Percentiles rank a stretch among this genome's conserved stretches.
Conservation (phyloP, 805 yeast species). For the Candida stauntonica region DNA sequence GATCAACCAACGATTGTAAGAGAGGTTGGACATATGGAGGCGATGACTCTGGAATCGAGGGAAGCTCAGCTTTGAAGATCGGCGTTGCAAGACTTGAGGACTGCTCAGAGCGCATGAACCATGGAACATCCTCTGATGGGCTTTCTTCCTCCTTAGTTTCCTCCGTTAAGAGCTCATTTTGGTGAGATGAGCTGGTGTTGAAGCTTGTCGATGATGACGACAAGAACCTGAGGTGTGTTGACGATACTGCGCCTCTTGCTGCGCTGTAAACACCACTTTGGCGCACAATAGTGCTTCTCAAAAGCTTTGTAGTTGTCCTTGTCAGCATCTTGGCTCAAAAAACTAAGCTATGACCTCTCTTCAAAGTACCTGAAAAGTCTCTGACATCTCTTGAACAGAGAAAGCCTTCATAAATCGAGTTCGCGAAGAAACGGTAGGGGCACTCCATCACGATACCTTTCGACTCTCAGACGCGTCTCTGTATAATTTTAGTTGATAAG, state of each 20-base stretch:
- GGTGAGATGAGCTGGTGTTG: neutral
- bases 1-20: slow-evolving; percentile 44
- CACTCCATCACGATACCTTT: too few relatives aligned
- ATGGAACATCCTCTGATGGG: slow-evolving; percentile 36
- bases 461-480: neutral
- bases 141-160: neutral
- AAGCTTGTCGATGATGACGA: neutral
- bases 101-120: slow-evolving; percentile 53
- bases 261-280: neutral
- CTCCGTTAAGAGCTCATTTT: neutral
- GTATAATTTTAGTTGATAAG: too few relatives aligned
- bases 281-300: neutral
- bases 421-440: neutral
- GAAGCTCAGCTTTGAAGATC: slow-evolving; percentile 37
- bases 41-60: slow-evolving; percentile 53
- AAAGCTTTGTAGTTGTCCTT: neutral
- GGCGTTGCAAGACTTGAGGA: slow-evolving; percentile 33
- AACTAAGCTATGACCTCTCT: neutral
- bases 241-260: neutral
- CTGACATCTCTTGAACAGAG: too few relatives aligned
- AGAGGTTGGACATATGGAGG: slow-evolving; percentile 49
- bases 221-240: neutral
- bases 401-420: neutral
- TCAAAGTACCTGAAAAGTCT: neutral
- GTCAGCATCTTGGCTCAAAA: neutral